Evolutionary conservation across 495 filamentous ascomycete genomes (phyloP).

Genomic region (Tuber microsphaerosporum): DNA sequence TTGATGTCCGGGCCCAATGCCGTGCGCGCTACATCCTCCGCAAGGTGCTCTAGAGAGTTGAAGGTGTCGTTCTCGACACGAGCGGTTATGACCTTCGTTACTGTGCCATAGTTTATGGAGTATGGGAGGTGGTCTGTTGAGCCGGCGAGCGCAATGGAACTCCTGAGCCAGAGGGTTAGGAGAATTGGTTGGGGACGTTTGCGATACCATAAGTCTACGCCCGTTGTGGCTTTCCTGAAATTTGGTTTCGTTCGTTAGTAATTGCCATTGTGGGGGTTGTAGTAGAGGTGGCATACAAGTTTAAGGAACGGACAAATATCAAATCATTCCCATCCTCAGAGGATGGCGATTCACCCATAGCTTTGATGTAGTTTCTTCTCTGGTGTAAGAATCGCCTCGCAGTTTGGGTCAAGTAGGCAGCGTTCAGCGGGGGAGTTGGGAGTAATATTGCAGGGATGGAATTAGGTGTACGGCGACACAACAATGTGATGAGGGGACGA

Average conservation of each 20-base stretch:
- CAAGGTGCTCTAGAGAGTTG: conserved; percentile 34
- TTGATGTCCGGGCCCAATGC: conserved; percentile 32
- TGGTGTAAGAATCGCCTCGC: neutral
- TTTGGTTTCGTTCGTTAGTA: conserved; percentile 14
- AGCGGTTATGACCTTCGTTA: conserved; percentile 31
- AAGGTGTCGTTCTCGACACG: conserved; percentile 36
- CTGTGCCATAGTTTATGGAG: conserved; percentile 40
- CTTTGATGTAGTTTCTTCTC: conserved; percentile 7
- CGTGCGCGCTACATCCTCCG: conserved; percentile 27
- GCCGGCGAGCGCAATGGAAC: conserved; percentile 39
- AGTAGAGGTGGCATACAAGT: conserved; percentile 22
- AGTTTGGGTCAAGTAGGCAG: neutral
- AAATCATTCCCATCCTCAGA: conserved; percentile 40
- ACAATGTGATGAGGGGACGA: neutral
- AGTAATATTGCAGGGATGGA: neutral
- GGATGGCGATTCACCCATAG: conserved; percentile 36
- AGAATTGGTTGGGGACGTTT: conserved; percentile 36
- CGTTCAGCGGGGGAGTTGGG: neutral
- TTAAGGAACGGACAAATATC: conserved; percentile 40
- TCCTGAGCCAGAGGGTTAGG: conserved; percentile 38
- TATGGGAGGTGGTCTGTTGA: conserved; percentile 41
- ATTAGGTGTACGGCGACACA: neutral
- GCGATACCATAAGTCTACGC: conserved; percentile 37
- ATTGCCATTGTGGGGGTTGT: neutral
- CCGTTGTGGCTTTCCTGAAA: conserved; percentile 36